Conservation (phyloP, 306 rosid species). For the Ormosia emarginata region DNA sequence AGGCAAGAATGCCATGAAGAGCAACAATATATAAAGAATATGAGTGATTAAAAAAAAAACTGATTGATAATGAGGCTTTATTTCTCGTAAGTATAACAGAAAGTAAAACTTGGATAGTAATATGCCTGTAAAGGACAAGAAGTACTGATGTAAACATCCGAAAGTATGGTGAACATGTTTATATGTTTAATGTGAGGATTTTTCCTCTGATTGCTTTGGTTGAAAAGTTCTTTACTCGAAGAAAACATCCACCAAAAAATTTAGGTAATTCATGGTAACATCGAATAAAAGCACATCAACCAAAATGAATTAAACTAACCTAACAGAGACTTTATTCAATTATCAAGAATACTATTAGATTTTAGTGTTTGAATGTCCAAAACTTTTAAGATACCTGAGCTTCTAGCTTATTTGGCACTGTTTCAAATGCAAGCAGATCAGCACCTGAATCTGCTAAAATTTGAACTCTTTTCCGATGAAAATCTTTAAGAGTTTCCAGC, state of each 20-base stretch:
- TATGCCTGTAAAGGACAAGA: neutral
- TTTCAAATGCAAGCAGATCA: conserved; percentile 59
- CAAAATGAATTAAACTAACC: neutral
- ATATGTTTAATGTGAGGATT: neutral
- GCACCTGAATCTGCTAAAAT: conserved; percentile 52
- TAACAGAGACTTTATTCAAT: neutral
- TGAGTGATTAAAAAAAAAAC: neutral
- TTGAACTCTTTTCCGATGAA: conserved; percentile 63
- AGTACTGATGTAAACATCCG: neutral
- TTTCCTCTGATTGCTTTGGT: neutral
- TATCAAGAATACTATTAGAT: neutral
- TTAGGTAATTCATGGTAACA: neutral
- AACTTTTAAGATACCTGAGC: conserved; percentile 46
- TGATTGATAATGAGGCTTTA: neutral
- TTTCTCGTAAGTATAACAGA: neutral
- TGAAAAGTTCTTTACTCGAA: neutral
- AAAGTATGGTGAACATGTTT: neutral
- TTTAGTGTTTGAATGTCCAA: conserved; percentile 16
- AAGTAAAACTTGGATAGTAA: neutral
- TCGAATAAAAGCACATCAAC: neutral
- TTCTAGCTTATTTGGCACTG: conserved; percentile 56
- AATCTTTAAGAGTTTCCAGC: conserved; percentile 34
- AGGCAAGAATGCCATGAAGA: neutral
- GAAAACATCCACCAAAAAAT: conserved; percentile 9
- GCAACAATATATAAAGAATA: neutral